Base-by-base conservation (phyloP, 345 rosid genomes). In the Chamaenerion angustifolium region DNA sequence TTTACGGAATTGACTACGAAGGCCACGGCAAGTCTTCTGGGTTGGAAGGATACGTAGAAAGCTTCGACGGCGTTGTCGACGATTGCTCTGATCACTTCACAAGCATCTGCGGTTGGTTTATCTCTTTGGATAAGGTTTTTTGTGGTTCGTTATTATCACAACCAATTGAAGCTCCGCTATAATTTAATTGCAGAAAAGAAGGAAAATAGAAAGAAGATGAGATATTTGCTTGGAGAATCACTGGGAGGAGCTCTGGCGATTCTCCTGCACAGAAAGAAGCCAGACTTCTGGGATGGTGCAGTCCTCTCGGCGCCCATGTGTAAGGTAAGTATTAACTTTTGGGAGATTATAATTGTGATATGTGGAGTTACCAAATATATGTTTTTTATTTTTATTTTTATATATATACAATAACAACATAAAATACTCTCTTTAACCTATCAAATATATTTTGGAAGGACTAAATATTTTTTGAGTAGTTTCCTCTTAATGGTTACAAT, bases 11-110 rank as follows among this genome's bases (percentile, higher is more conserved):
- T 1, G 97, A 89, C 65, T 89, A 76, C 51, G 85, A 82, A 74
- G 94, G 97, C 3, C 97, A 89, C 57, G 97, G 95, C 42, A 85
- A 83, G 64, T 89, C 95, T 19, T 60, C 43, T 0, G 95, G 97
- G 16, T 47, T 81, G 45, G 19, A 59, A 17, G 83, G 78, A 40
- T 77, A 65, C 18, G 45, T 89, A 6, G 49, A 69, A 7, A 73
- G 64, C 46, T 74, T 89, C 49, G 80, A 81, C 56, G 48, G 56
- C 49, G 54, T 85, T 13, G 76, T 83, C 45, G 70, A 85, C 9
- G 94, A 81, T 49, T 80, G 82, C 64, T 68, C 70, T 40, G 60
- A 58, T 12, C 80, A 77, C 66, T 89, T 67, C 69, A 69, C 69
- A 49, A 59, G 54, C 43, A 73, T 79, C 16, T 83, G 82, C 52